Conservation (phyloP, 768 basidiomycete genomes). For the Kwoniella pini region DNA sequence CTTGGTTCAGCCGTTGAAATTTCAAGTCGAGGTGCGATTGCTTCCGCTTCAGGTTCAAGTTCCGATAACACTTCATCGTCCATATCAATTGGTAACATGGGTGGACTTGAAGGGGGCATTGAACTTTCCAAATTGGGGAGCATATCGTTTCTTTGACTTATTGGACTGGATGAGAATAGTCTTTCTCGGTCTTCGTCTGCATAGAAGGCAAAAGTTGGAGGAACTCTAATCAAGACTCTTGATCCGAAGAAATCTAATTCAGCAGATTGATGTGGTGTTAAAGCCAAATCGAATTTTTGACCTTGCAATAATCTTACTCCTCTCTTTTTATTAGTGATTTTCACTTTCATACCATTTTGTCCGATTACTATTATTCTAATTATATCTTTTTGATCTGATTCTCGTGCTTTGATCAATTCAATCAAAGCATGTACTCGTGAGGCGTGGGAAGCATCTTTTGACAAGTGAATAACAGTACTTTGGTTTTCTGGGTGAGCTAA, state of each 20-base stretch:
- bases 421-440: constrained; percentile 43
- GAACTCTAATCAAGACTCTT: constrained; percentile 19
- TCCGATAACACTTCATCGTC: constrained; percentile 18
- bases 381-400: background rate
- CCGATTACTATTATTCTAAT: constrained; percentile 39
- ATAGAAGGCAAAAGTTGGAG: background rate
- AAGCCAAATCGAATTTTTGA: constrained; percentile 23
- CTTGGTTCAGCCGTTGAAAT: background rate
- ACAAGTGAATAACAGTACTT: constrained; percentile 27
- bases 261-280: constrained; percentile 7
- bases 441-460: constrained; percentile 40
- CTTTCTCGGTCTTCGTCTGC: constrained; percentile 10
- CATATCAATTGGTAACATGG: constrained; percentile 11
- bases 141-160: background rate
- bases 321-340: constrained; percentile 11
- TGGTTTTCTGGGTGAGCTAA: constrained; percentile 5
- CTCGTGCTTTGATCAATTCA: constrained; percentile 17
- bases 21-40: background rate
- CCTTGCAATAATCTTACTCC: constrained; percentile 26
- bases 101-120: constrained; percentile 34
- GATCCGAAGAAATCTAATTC: constrained; percentile 40
- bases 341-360: constrained; percentile 43
- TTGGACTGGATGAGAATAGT: constrained; percentile 19
- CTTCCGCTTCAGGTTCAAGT: background rate
- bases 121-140: constrained; percentile 8